phyloP scores from a whole-genome alignment of 768 basidiomycete species.

The Agrocybe chaxingu region DNA sequence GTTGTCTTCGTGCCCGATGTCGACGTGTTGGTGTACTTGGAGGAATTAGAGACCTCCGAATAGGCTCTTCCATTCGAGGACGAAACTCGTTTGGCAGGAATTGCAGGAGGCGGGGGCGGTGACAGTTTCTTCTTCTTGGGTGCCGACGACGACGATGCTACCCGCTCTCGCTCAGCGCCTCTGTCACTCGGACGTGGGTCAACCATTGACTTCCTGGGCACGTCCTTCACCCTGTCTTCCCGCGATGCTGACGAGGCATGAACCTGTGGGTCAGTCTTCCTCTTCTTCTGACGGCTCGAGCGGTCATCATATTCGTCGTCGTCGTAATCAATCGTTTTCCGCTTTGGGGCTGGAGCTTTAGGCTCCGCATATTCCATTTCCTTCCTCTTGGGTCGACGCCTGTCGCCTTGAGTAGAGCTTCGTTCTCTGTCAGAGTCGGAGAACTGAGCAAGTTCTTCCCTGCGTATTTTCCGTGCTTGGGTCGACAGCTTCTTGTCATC shows the following conservation, averaged over 20 bases:
- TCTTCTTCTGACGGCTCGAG: no score
- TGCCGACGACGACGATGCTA: slow-evolving; percentile 12
- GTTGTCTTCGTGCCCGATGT: slow-evolving; percentile 12
- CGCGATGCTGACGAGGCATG: no score
- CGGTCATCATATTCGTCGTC: slow-evolving; percentile 3
- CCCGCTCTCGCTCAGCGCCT: no score
- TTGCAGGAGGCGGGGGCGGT: slow-evolving; percentile 19
- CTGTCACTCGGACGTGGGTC: no score
- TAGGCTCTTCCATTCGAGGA: slow-evolving; percentile 14
- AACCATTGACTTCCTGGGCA: neutral
- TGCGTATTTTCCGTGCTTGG: slow-evolving; percentile 2
- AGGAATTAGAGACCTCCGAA: slow-evolving; percentile 14
- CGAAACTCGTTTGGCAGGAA: slow-evolving; percentile 13
- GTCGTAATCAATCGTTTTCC: slow-evolving; percentile 11
- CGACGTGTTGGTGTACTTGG: slow-evolving; percentile 12
- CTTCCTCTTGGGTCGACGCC: neutral
- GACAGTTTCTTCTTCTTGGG: slow-evolving; percentile 38
- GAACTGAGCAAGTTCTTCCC: neutral
- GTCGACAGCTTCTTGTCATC: slow-evolving; percentile 2
- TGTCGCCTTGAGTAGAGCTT: neutral
- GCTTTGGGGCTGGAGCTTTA: slow-evolving; percentile 4
- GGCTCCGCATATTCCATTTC: neutral
- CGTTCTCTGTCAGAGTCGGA: neutral
- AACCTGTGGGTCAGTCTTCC: no score
- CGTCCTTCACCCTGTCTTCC: neutral